Evolutionary conservation across 2,329 filamentous ascomycete species (phyloP).

Genomic region (Alternaria atra): DNA sequence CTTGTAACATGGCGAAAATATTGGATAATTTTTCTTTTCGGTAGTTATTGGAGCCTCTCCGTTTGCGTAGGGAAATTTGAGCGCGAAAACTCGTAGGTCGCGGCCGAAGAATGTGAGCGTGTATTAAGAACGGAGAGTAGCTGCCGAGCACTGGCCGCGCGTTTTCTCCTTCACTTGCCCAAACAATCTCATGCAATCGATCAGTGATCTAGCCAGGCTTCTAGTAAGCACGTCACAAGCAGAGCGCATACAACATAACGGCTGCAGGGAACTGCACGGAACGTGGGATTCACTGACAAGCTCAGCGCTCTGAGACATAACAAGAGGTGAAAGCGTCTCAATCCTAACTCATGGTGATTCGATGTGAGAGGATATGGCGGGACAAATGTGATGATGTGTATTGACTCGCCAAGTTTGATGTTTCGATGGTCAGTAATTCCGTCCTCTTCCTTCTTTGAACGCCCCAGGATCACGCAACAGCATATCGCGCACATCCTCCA

Average conservation of each 20-base stretch:
- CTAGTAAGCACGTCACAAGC: too few relatives aligned
- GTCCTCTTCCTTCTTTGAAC: constrained; percentile 21
- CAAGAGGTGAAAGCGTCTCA: not conserved
- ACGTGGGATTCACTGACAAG: not conserved
- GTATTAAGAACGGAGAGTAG: not conserved
- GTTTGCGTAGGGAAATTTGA: not conserved
- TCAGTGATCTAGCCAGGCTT: too few relatives aligned
- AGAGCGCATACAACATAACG: not conserved
- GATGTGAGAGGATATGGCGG: not conserved
- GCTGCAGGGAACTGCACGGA: not conserved
- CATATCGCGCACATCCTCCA: constrained; percentile 18
- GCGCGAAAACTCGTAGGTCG: not conserved
- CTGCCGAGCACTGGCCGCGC: too few relatives aligned
- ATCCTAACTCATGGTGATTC: too few relatives aligned
- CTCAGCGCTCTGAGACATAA: not conserved
- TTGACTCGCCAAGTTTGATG: not conserved
- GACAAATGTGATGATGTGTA: not conserved
- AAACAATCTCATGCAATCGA: too few relatives aligned
- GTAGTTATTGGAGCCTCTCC: not conserved
- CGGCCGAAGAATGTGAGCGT: not conserved
- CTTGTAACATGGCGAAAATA: not conserved
- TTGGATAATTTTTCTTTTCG: not conserved
- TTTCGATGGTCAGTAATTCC: not conserved
- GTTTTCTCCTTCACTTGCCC: too few relatives aligned
- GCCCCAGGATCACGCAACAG: constrained; percentile 55